phyloP scores from a whole-genome alignment of 768 basidiomycete species.

The Chiua virens region DNA sequence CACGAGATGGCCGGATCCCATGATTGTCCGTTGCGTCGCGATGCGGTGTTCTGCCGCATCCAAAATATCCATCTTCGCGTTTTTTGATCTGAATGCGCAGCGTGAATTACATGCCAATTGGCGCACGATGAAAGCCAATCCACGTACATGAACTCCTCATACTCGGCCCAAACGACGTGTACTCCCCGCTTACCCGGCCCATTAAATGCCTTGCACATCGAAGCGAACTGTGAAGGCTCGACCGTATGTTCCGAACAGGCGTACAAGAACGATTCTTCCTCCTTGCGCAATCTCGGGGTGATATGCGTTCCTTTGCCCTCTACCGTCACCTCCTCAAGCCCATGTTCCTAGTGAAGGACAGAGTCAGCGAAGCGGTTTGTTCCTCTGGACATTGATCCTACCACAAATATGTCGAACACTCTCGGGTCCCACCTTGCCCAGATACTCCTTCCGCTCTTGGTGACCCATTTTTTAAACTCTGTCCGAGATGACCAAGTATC shows the following conservation, averaged over 20 bases:
- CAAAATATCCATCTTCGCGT: constrained; percentile 28
- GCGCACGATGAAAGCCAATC: not conserved
- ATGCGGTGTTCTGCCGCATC: constrained; percentile 26
- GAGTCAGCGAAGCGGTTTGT: not conserved
- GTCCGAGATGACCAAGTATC: constrained; percentile 27
- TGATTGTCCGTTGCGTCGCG: constrained; percentile 18
- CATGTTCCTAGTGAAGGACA: constrained; percentile 19
- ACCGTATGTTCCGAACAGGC: constrained; percentile 26
- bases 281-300: constrained; percentile 26
- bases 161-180: constrained; percentile 32
- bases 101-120: not conserved
- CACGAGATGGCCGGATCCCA: constrained; percentile 33
- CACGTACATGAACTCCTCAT: constrained; percentile 31
- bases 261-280: constrained; percentile 31
- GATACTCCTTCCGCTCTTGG: constrained; percentile 8
- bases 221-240: constrained; percentile 22
- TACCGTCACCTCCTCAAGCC: constrained; percentile 16
- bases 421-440: constrained; percentile 28
- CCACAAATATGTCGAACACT: constrained; percentile 24
- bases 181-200: constrained; percentile 13
- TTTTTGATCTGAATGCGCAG: constrained; percentile 17
- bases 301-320: constrained; percentile 13
- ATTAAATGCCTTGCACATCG: constrained; percentile 14
- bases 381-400: constrained; percentile 1
- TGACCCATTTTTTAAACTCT: constrained; percentile 20